Evolutionary conservation across 106 monocot species (phyloP), one percentile per base, ranked within the genome.

Genomic region (Agapanthus africanus): DNA sequence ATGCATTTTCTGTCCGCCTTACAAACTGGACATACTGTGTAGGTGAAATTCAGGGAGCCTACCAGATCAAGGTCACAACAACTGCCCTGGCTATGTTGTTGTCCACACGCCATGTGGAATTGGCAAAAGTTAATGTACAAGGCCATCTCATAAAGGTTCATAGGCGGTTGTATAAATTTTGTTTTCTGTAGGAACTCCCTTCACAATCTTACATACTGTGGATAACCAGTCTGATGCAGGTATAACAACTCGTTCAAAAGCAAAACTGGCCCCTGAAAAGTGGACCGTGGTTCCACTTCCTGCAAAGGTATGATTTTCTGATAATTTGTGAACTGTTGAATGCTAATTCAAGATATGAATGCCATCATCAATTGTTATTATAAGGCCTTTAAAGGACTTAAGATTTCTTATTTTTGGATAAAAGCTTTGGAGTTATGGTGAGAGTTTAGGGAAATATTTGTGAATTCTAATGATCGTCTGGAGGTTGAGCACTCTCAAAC

Each of bases 61-160:
- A 99, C 66, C 93, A 99, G 75, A 99, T 99, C 71, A 99, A 99
- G 68, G 80, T 99, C 59, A 99, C 99, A 65, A 93, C 93, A 31
- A 83, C 84, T 40, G 99, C 93, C 34, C 56, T 99, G 22, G 93
- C 90, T 69, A 69, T 93, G 40, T 74, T 99, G 47, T 74, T 99
- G 21, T 80, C 90, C 16, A 75, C 93, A 19, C 82, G 69, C 37
- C 75, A 93, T 81, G 52, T 40, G 1, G 90, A 89, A 68, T 49
- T 99, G 40, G 76, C 74, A 52, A 93, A 81, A 59, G 46, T 99
- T 57, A 83, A 79, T 72, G 99, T 99, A 19, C 77, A 83, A 36
- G 99, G 99, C 22, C 71, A 87, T 74, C 77, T 93, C 32, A 76
- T 93, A 34, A 87, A 92, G 90, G 99, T 92, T n/a, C 65, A 63